These are phyloP conservation scores for Psilocybe tampanensis DNA, from an alignment of 768 basidiomycete genomes.

Conservation along the genomic window DNA sequence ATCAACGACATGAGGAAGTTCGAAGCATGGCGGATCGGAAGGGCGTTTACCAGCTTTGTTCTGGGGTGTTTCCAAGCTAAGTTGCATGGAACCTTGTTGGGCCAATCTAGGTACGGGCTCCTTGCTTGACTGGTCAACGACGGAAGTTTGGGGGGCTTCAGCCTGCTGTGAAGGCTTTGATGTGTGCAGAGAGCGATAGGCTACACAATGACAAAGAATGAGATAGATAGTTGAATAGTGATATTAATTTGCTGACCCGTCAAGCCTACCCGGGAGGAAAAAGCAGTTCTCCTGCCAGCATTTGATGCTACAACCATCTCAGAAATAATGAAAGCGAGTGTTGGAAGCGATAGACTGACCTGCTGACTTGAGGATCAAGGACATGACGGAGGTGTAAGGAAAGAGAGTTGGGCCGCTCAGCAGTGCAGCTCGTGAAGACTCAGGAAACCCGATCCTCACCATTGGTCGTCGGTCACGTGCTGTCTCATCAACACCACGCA, in stretches of 20 bases:
- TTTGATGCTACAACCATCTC: conserved; percentile 30
- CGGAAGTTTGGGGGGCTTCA: conserved; percentile 32
- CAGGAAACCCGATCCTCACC: conserved; percentile 16
- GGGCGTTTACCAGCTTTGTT: conserved; percentile 79
- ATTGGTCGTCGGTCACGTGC: conserved; percentile 25
- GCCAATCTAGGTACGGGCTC: conserved; percentile 75
- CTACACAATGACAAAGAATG: conserved; percentile 28
- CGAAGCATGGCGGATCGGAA: not conserved
- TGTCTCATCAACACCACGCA: conserved; percentile 1
- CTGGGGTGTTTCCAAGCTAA: conserved; percentile 82
- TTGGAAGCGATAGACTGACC: conserved; percentile 27
- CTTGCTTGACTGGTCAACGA: conserved; percentile 38
- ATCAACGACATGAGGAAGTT: not conserved
- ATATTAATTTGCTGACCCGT: conserved; percentile 34
- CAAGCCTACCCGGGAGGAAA: conserved; percentile 46
- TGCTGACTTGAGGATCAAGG: conserved; percentile 43
- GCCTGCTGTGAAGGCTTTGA: conserved; percentile 44
- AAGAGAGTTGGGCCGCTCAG: not conserved
- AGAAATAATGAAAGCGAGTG: not conserved
- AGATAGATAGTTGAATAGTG: conserved; percentile 7
- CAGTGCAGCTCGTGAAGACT: conserved; percentile 2
- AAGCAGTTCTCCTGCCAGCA: conserved; percentile 45
- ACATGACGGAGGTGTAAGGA: conserved; percentile 40
- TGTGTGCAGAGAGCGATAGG: conserved; percentile 57
- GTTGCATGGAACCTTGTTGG: conserved; percentile 78